phyloP scores from a whole-genome alignment of 2,329 filamentous ascomycete species.

The Didymellaceae sp. region DNA sequence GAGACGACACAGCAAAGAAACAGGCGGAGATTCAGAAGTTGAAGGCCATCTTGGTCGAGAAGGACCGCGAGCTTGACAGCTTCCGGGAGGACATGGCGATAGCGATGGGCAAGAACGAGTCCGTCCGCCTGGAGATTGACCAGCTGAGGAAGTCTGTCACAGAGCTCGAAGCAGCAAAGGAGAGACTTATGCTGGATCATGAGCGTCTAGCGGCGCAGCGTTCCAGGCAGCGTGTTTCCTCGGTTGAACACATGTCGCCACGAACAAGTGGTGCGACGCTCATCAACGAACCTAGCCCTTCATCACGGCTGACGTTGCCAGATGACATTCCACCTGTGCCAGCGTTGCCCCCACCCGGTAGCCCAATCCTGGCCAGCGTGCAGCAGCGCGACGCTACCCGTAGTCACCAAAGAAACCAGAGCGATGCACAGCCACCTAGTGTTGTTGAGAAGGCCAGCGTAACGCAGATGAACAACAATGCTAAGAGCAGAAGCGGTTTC shows the following conservation, averaged over 20 bases:
- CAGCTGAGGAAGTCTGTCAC: conserved; percentile 29
- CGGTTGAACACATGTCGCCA: conserved; percentile 34
- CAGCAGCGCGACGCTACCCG: conserved; percentile 6
- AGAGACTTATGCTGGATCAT: conserved; percentile 43
- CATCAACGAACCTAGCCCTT: conserved; percentile 31
- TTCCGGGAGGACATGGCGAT: conserved; percentile 28
- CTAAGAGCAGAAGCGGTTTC: conserved; percentile 26
- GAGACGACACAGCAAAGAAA: conserved; percentile 27
- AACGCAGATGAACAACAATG: conserved; percentile 23
- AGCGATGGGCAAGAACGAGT: conserved; percentile 20
- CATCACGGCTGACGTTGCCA: conserved; percentile 19
- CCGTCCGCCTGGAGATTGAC: conserved; percentile 38
- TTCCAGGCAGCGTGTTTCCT: conserved; percentile 28
- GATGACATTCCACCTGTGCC: conserved; percentile 23
- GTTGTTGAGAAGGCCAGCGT: conserved; percentile 32
- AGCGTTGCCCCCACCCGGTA: conserved; percentile 2
- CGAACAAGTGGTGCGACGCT: conserved; percentile 44
- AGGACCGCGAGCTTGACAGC: conserved; percentile 28
- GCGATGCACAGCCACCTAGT: conserved; percentile 23
- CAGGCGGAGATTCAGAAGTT: conserved; percentile 32
- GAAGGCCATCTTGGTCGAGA: conserved; percentile 20
- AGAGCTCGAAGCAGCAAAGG: conserved; percentile 37
- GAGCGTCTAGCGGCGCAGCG: conserved; percentile 37
- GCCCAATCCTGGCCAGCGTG: conserved; percentile 8
- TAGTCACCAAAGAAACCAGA: conserved; percentile 18